A percentile compares a stretch with the other conserved stretches of the same genome.
These are phyloP conservation scores for Ustilago trichophora DNA, from an alignment of 1,284 basidiomycete genomes.

Conservation along the genomic window DNA sequence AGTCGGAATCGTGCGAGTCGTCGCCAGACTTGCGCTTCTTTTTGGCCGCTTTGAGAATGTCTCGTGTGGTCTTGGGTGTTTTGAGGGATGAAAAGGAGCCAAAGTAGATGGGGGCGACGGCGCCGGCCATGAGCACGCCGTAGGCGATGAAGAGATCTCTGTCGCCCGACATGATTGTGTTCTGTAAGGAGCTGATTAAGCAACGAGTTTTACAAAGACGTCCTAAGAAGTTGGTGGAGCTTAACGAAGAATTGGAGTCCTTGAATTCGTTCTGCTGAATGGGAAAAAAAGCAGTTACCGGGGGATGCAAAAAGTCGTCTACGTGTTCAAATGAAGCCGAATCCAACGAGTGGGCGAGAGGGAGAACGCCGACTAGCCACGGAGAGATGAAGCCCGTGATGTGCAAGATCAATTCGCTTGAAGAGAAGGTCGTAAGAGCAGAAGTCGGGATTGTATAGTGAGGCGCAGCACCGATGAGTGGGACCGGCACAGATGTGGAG, in stretches of 20 bases:
- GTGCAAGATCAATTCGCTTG: too few relatives aligned
- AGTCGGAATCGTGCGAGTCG: slow-evolving; percentile 18
- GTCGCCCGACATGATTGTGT: slow-evolving; percentile 33
- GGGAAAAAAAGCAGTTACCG: too few relatives aligned
- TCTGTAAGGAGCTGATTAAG: too few relatives aligned
- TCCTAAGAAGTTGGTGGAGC: too few relatives aligned
- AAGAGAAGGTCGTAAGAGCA: background rate
- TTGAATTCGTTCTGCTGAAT: too few relatives aligned
- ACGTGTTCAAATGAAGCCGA: slow-evolving; percentile 24
- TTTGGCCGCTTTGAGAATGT: slow-evolving; percentile 45
- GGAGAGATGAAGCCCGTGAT: too few relatives aligned
- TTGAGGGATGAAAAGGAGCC: slow-evolving; percentile 57
- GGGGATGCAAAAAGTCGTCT: too few relatives aligned
- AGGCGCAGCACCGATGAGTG: background rate
- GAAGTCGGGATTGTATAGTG: background rate
- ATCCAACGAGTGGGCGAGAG: background rate
- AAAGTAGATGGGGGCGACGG: slow-evolving; percentile 58
- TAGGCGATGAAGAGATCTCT: slow-evolving; percentile 56
- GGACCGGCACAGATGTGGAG: background rate
- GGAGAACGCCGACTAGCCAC: too few relatives aligned
- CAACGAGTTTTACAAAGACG: too few relatives aligned
- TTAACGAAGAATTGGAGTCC: too few relatives aligned
- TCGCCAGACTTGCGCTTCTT: slow-evolving; percentile 17
- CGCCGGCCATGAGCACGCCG: slow-evolving; percentile 52
- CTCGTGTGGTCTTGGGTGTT: slow-evolving; percentile 55